phyloP scores from a whole-genome alignment of 106 monocot genomes.

The Dendrobium nobile region DNA sequence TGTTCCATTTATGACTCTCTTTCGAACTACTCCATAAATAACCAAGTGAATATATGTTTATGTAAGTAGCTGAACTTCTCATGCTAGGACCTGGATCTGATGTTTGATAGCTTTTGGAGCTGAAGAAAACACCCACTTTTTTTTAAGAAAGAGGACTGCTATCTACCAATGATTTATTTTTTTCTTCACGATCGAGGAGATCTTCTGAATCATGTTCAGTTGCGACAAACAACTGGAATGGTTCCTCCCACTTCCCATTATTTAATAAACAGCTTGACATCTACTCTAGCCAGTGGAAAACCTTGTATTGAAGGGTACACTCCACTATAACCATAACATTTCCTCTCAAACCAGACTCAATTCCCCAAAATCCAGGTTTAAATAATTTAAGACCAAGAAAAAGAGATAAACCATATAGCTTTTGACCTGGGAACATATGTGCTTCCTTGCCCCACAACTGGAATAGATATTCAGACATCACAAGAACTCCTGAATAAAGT shows the following conservation, averaged over 20 bases:
- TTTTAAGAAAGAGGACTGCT: constrained; percentile 20
- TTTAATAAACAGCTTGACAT: constrained; percentile 58
- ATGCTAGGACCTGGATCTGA: constrained; percentile 21
- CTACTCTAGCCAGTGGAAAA: constrained; percentile 70
- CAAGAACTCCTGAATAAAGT: constrained; percentile 70
- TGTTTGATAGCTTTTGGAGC: constrained; percentile 15
- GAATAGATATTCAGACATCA: constrained; percentile 74
- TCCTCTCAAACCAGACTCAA: constrained; percentile 83
- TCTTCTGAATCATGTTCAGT: constrained; percentile 13
- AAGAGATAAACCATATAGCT: constrained; percentile 38
- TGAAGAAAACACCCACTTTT: constrained; percentile 16
- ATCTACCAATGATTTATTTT: constrained; percentile 17
- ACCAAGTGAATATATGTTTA: constrained; percentile 18
- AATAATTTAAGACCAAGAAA: constrained; percentile 70
- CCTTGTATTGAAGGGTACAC: constrained; percentile 90
- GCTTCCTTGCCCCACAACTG: constrained; percentile 84
- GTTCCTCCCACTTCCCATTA: constrained; percentile 88
- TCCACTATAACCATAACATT: constrained; percentile 81
- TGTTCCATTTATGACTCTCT: constrained; percentile 95
- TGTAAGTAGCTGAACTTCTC: constrained; percentile 24
- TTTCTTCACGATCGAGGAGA: constrained; percentile 1
- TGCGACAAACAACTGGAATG: constrained; percentile 76
- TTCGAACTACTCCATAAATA: constrained; percentile 79
- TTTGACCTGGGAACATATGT: constrained; percentile 81
- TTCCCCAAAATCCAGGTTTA: constrained; percentile 90